Percentiles rank a stretch among this genome's conserved stretches.
Evolutionary conservation across 192 early-diverging fungal genomes (phyloP).

Genomic region (Blastocladiella britannica): DNA sequence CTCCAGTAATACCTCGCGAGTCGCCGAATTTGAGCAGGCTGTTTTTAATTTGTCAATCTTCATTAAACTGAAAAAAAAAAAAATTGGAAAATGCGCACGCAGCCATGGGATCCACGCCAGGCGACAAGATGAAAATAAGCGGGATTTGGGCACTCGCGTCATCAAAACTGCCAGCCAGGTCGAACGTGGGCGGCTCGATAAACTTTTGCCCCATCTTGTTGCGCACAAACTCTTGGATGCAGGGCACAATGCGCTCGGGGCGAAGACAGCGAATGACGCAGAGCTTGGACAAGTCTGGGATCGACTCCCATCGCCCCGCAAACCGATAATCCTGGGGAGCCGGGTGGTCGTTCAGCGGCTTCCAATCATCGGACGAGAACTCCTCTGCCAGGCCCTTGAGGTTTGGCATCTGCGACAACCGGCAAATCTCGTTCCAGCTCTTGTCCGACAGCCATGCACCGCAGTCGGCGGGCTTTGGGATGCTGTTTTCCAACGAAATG

Average conservation of each 20-base stretch:
- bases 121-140: constrained; percentile 39
- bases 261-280: constrained; percentile 25
- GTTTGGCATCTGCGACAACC: constrained; percentile 23
- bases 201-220: constrained; percentile 41
- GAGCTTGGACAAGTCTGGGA: constrained; percentile 31
- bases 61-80: not conserved
- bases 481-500: constrained; percentile 12
- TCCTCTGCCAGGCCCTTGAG: constrained; percentile 29
- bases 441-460: constrained; percentile 21
- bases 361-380: constrained; percentile 26
- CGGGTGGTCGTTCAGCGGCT: constrained; percentile 14
- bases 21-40: constrained; percentile 42
- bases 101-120: constrained; percentile 42
- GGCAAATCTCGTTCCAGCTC: constrained; percentile 28
- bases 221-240: constrained; percentile 33
- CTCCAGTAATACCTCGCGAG: constrained; percentile 30
- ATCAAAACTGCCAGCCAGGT: constrained; percentile 33
- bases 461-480: constrained; percentile 15
- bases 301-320: constrained; percentile 19
- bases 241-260: constrained; percentile 29
- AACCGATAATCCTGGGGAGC: constrained; percentile 17
- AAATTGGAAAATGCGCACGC: constrained; percentile 16
- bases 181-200: constrained; percentile 42
- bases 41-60: no score
- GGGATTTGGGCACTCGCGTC: constrained; percentile 31